phyloP scores from a whole-genome alignment of 306 rosid species.

The Vigna angularis region DNA sequence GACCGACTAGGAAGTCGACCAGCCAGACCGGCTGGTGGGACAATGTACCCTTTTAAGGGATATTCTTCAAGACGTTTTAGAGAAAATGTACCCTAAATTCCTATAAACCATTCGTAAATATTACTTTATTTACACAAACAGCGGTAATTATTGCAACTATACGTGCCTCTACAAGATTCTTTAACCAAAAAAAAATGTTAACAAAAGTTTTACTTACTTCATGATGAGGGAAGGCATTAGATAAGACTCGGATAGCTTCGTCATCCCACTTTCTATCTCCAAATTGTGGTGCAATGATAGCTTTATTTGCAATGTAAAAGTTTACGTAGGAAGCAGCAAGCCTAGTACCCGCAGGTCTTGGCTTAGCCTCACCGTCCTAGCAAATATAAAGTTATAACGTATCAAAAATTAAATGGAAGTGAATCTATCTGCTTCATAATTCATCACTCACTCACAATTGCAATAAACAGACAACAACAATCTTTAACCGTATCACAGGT shows the following conservation, averaged over 20 bases:
- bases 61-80: slow-evolving; percentile 12
- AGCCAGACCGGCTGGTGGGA: too few relatives aligned
- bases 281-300: slow-evolving; percentile 78
- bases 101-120: slow-evolving; percentile 28
- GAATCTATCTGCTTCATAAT: slow-evolving; percentile 21
- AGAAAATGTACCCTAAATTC: slow-evolving; percentile 26
- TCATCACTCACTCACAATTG: slow-evolving; percentile 22
- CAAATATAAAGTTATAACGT: slow-evolving; percentile 28
- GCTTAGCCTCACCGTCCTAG: slow-evolving; percentile 69
- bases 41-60: neutral
- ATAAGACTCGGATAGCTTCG: slow-evolving; percentile 77
- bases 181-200: slow-evolving; percentile 35
- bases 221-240: slow-evolving; percentile 70
- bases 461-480: slow-evolving; percentile 10
- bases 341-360: slow-evolving; percentile 69
- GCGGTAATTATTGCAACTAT: slow-evolving; percentile 23
- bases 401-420: slow-evolving; percentile 20
- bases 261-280: slow-evolving; percentile 88
- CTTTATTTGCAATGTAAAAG: slow-evolving; percentile 93
- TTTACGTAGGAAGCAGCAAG: slow-evolving; percentile 95
- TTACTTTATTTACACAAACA: slow-evolving; percentile 24
- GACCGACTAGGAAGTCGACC: too few relatives aligned
- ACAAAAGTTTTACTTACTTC: slow-evolving; percentile 64
- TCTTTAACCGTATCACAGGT: slow-evolving; percentile 1
- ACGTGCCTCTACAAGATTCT: slow-evolving; percentile 17